Percentiles rank a stretch among this genome's conserved stretches.
These are phyloP conservation scores for Elaeis guineensis DNA, from an alignment of 176 grass and related monocot genomes.

Conservation along the genomic window DNA sequence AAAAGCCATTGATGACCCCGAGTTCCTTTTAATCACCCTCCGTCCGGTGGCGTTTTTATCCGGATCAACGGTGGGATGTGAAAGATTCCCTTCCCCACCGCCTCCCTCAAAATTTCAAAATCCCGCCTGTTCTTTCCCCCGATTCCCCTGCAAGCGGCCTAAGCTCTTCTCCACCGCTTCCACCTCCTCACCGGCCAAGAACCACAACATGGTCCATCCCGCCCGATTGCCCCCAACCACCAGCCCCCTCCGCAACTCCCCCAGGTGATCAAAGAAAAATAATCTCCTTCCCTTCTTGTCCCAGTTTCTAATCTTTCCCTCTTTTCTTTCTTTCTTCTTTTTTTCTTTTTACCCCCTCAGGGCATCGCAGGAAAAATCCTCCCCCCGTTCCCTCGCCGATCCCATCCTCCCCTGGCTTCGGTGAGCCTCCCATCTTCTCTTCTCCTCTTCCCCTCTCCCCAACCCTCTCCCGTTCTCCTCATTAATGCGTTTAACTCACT, in stretches of 20 bases:
- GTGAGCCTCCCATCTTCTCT: constrained; percentile 16
- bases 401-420: constrained; percentile 65
- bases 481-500: constrained; percentile 16
- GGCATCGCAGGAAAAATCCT: neutral
- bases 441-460: neutral
- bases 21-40: no score
- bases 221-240: constrained; percentile 21
- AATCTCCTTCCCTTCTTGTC: neutral
- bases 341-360: neutral
- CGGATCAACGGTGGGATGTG: no score
- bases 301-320: neutral
- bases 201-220: constrained; percentile 26
- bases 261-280: constrained; percentile 4
- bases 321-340: neutral
- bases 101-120: no score
- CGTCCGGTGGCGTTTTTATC: no score
- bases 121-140: no score
- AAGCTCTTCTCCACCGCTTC: no score
- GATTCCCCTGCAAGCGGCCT: no score
- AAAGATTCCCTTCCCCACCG: no score
- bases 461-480: neutral
- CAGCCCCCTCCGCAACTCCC: constrained; percentile 25
- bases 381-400: constrained; percentile 28
- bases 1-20: no score
- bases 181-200: no score